A percentile compares a stretch with the other conserved stretches of the same genome.
Conservation (phyloP, 2,329 filamentous ascomycete genomes). For the Gliomastix tumulicola region DNA sequence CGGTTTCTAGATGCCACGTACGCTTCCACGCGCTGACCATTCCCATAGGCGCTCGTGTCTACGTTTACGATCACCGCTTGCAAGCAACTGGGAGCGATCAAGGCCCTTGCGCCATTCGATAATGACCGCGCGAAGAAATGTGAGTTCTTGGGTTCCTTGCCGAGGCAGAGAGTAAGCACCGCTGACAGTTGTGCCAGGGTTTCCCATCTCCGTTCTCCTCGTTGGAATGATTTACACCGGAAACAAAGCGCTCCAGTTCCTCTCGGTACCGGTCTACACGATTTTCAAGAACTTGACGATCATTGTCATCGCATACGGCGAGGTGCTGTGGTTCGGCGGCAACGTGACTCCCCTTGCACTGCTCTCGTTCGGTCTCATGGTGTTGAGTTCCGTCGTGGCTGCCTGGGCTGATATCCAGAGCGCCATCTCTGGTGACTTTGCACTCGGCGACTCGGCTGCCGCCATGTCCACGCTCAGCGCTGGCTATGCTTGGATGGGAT, state of each 20-base stretch:
- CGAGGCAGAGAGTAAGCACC: constrained; percentile 9
- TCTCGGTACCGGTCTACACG: constrained; percentile 97
- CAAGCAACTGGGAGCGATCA: constrained; percentile 78
- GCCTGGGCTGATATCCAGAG: constrained; percentile 96
- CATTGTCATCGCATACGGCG: constrained; percentile 96
- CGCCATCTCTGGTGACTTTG: constrained; percentile 58
- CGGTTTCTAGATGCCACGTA: too few relatives aligned
- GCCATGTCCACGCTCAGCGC: constrained; percentile 86
- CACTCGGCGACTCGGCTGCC: constrained; percentile 54
- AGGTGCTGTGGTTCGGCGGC: constrained; percentile 97
- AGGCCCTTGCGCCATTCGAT: constrained; percentile 76
- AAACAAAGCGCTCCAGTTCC: constrained; percentile 90
- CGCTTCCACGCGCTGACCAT: too few relatives aligned
- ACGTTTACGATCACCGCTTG: constrained; percentile 75
- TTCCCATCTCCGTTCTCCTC: constrained; percentile 89
- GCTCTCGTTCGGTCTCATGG: constrained; percentile 94
- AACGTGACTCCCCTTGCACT: constrained; percentile 81
- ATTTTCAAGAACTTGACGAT: constrained; percentile 99
- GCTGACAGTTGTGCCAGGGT: constrained; percentile 55
- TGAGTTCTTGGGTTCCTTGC: constrained; percentile 31
- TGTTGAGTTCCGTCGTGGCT: constrained; percentile 86
- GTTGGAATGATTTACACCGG: constrained; percentile 99
- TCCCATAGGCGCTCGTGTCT: constrained; percentile 73
- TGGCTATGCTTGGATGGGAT: constrained; percentile 95
- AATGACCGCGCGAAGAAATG: constrained; percentile 86